Evolutionary conservation across 2,329 filamentous ascomycete species (phyloP).

Genomic region (Beauveria rudraprayagi): DNA sequence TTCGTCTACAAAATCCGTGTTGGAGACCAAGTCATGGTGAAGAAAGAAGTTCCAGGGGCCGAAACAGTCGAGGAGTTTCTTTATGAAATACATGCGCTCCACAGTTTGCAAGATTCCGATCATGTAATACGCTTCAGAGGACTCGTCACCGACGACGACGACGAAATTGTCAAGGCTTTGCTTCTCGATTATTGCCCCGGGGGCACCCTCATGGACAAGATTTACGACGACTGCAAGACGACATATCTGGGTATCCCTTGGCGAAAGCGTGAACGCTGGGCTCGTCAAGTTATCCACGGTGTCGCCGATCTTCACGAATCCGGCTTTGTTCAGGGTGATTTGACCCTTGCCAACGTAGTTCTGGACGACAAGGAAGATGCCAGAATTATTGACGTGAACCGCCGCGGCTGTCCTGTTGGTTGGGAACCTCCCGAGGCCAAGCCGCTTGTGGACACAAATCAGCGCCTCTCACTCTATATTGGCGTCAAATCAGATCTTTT

Average conservation of each 20-base stretch:
- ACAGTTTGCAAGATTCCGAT: constrained; percentile 60
- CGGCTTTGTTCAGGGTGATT: constrained; percentile 95
- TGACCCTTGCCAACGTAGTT: constrained; percentile 95
- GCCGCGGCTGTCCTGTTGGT: constrained; percentile 90
- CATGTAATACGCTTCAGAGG: constrained; percentile 83
- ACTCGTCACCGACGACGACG: constrained; percentile 81
- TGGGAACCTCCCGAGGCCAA: constrained; percentile 96
- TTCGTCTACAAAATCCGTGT: constrained; percentile 92
- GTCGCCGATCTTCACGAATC: constrained; percentile 90
- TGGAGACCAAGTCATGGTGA: constrained; percentile 65
- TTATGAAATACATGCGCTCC: constrained; percentile 95
- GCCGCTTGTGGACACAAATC: constrained; percentile 75
- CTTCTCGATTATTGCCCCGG: constrained; percentile 81
- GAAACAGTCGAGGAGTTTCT: constrained; percentile 94
- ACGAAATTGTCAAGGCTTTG: constrained; percentile 75
- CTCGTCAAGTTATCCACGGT: constrained; percentile 80
- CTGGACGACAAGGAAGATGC: constrained; percentile 77
- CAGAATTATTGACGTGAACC: constrained; percentile 97
- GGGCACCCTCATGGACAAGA: constrained; percentile 81
- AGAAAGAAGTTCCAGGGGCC: constrained; percentile 95
- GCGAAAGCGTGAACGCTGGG: constrained; percentile 75
- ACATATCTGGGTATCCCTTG: constrained; percentile 53
- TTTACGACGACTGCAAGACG: constrained; percentile 67
- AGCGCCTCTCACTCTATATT: constrained; percentile 93
- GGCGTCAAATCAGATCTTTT: constrained; percentile 95